phyloP scores from a whole-genome alignment of 306 rosid species.

The Hippophae tibetana region DNA sequence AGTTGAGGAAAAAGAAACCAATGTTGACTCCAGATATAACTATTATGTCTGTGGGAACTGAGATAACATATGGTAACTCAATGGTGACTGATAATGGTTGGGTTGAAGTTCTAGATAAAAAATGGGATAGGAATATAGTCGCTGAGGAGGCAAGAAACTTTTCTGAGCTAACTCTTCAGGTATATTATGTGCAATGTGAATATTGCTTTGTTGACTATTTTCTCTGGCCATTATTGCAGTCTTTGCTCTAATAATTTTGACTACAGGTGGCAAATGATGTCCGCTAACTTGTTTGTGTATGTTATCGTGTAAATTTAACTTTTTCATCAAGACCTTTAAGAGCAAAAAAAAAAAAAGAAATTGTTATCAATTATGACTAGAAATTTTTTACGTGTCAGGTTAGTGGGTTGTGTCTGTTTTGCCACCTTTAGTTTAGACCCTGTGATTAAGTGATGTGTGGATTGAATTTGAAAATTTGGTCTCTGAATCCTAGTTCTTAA shows the following conservation, averaged over 20 bases:
- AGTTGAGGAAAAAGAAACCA: constrained; percentile 89
- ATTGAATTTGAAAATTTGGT: too few relatives aligned
- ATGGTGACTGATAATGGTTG: constrained; percentile 91
- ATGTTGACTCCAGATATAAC: constrained; percentile 92
- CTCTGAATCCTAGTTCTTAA: too few relatives aligned
- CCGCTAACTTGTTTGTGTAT: too few relatives aligned
- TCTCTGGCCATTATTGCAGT: constrained; percentile 10
- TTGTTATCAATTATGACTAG: too few relatives aligned
- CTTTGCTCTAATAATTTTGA: not conserved
- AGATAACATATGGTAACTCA: constrained; percentile 74
- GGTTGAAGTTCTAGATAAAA: constrained; percentile 60
- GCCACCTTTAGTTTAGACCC: not conserved
- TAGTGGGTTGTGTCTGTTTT: constrained; percentile 3
- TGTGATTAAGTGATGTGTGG: too few relatives aligned
- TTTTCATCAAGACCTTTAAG: too few relatives aligned
- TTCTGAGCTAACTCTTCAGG: constrained; percentile 80
- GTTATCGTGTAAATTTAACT: too few relatives aligned
- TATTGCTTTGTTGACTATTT: constrained; percentile 10
- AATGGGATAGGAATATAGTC: constrained; percentile 72
- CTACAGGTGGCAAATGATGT: too few relatives aligned
- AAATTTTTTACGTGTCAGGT: constrained; percentile 3
- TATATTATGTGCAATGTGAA: constrained; percentile 16
- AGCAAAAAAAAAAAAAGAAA: too few relatives aligned
- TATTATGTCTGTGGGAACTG: constrained; percentile 95
- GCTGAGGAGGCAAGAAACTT: constrained; percentile 66